phyloP scores from a whole-genome alignment of 2,329 filamentous ascomycete species.

The Aspergillus hortae region DNA sequence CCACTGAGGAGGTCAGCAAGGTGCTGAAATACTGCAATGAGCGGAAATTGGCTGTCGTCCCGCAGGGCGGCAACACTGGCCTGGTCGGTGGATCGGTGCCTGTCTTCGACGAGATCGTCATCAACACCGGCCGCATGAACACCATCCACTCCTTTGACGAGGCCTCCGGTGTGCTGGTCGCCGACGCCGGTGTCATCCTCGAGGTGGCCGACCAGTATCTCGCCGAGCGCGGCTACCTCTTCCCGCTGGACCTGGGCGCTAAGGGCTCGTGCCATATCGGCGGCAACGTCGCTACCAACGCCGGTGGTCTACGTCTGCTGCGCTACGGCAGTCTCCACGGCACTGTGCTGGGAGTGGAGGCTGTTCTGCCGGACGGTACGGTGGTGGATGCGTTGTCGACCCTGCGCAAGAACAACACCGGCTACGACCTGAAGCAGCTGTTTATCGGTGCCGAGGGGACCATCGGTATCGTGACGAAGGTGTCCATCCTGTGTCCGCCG shows the following conservation, averaged over 20 bases:
- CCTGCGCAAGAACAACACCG: conserved; percentile 96
- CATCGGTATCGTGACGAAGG: conserved; percentile 85
- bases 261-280: conserved; percentile 97
- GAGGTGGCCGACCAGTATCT: conserved; percentile 85
- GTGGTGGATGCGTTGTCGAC: conserved; percentile 84
- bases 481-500: conserved; percentile 86
- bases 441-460: conserved; percentile 96
- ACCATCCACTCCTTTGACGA: conserved; percentile 87
- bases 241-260: conserved; percentile 93
- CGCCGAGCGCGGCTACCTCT: conserved; percentile 79
- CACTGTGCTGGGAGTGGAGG: conserved; percentile 86
- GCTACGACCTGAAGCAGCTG: conserved; percentile 93
- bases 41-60: conserved; percentile 85
- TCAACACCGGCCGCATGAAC: conserved; percentile 90
- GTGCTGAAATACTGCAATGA: conserved; percentile 95
- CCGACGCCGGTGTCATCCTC: conserved; percentile 85
- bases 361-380: conserved; percentile 88
- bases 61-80: conserved; percentile 95
- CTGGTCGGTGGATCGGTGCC: conserved; percentile 93
- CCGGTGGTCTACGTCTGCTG: conserved; percentile 82
- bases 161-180: conserved; percentile 83
- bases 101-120: conserved; percentile 96
- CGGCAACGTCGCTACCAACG: conserved; percentile 93
- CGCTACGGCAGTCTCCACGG: conserved; percentile 94
- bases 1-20: conserved; percentile 83